Base-by-base conservation (phyloP, 352 stramenopile species). In the Globisporangium okanoganense region DNA sequence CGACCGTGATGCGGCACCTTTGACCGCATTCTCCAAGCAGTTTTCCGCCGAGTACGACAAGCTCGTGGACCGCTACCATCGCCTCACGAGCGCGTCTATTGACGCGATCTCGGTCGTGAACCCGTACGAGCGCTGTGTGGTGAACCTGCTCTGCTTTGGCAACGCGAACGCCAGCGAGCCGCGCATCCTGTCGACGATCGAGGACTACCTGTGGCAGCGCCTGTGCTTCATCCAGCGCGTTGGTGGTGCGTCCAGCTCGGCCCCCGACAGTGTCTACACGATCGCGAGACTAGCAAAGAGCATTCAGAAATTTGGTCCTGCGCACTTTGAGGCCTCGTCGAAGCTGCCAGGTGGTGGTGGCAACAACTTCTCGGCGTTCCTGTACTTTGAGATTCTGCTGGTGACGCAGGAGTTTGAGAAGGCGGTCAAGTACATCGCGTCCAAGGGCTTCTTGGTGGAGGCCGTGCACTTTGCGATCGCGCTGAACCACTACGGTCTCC, bases 191-290 rank as follows among this genome's bases (percentile, higher is more conserved):
- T 84, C 80, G 27, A 95, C 84, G 24, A 82, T 95, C 47, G 85
- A 95, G 68, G 85, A 95, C 59, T 95, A 93, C 55, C 41, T 95
- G 51, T 95, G 85, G 85, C 85, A 95, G 59, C 81, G 84, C 0
- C 71, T 92, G 25, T 92, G 80, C 64, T 95, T 92, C 47, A 81
- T 90, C 31, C 79, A 93, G 70, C 78, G 71, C 24, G 69, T 75
- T 13, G 49, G 49, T 4, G 67, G 61, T 10, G 52, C 61, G 33
- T 67, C 61, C 38, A 72, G 56, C 43, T 79, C 78, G 14, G 59
- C 65, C 1, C 66, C 78, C 0, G 78, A 90, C 51, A 84, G 76
- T 50, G 62, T 67, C 5, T 93, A 93, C 71, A 80, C 76, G 25
- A 87, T 93, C 51, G 56, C 56, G 36, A 75, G 75, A 18, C 58